Evolutionary conservation across 768 basidiomycete genomes (phyloP), one percentile per base, ranked within the genome.

Genomic region (Rhizopogon rudus): DNA sequence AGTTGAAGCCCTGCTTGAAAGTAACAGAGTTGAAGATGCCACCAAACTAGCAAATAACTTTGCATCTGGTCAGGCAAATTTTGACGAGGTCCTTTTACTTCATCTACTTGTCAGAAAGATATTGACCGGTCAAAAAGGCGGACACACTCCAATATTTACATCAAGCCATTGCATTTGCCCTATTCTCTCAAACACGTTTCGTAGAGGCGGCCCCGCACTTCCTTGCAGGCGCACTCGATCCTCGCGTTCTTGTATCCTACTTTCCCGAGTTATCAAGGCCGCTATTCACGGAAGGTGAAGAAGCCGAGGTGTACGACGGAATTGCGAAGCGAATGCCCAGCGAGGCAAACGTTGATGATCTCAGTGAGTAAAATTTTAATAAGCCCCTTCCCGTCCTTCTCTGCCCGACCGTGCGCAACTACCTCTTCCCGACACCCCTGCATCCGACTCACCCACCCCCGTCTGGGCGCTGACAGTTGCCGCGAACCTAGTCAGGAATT

Each of bases 401-500:
- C 60, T 56, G 57, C 56, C 25, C 25, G 54, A 61, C 46, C 64
- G 51, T 54, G 52, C 58, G 44, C 37, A 44, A 56, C 57, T 57
- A 59, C 56, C 56, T 65, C 62, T 59, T 58, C 33, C 60, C 61
- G 53, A 69, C 63, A 60, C 66, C 55, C 65, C 60, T 63, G 59
- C 64, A 62, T 65, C 65, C 64, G 60, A 48, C 64, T 72, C 56
- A 61, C 59, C 58, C 54, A 39, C 54, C 57, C 60, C 63, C 62
- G 74, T 49, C 35, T 77, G 80, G 77, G 81, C 81, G 84, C 75
- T 58, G 73, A 65, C 75, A 94, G 93, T 94, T 81, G 81, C 81
- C 71, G 81, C 77, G 64, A 91, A 93, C 80, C 76, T 95, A 89
- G 90, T 92, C 78, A 81, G 82, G 77, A 93, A 94, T 66, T 94